Evolutionary conservation across 306 rosid species (phyloP), one percentile per base, ranked within the genome.

Genomic region (Castanopsis chinensis): DNA sequence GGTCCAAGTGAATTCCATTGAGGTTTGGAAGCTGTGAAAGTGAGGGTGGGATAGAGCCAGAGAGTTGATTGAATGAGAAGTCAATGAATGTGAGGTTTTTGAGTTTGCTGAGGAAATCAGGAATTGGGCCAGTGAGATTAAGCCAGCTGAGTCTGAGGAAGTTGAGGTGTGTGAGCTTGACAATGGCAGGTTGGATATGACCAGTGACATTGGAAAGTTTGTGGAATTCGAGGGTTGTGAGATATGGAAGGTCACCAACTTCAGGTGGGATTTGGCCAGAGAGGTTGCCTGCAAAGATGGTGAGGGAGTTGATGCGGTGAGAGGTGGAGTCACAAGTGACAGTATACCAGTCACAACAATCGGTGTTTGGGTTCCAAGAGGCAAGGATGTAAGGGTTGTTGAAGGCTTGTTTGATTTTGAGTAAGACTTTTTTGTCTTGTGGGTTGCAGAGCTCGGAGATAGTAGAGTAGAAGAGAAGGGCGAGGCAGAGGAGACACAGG

Each of bases 321-420:
- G 95, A 74, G 15, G 49, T 86, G 51, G 51, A 28, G 57, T 92
- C 84, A 59, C 98, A 94, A 0, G 45, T 5, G 75, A 94, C 90
- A 20, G 76, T 20, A 76, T 90, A 81, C 98, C 98, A 94, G 1
- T 73, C 19, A 27, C 98, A 92, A 67, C 98, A 90, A 55, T 90
- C 98, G 0, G 58, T 72, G 65, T 84, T 21, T 11, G 96, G 80
- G 0, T 90, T 37, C 97, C 94, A 92, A 0, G 97, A 89, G 81
- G 90, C 49, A 5, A 92, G 80, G 5, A 81, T 21, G 79, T 92
- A 89, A 4, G 96, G 96, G 67, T 94, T 73, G 82, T 89, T 86
- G 74, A 94, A 85, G 71, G 90, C 91, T n/a, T 85, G 65, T 75
- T 89, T 92, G 76, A 94, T 87, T 71, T 81, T 80, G 59, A 94